Conservation (phyloP, 1,284 basidiomycete species). For the Wallemia ichthyophaga region DNA sequence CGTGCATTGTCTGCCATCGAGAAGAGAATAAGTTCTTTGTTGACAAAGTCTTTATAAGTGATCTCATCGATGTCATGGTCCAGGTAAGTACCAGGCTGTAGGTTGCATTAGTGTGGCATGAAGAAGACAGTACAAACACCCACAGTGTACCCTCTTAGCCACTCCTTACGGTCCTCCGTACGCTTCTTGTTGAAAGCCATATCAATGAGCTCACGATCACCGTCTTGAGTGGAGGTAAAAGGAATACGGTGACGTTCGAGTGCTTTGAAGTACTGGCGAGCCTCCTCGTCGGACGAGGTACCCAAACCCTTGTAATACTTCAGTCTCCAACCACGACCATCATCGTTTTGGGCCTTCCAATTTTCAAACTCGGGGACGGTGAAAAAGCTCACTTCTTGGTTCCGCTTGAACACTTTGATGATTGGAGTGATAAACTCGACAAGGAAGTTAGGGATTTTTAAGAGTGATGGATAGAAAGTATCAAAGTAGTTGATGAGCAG, state of each 20-base stretch:
- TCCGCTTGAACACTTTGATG: slow-evolving; percentile 63
- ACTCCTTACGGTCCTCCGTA: slow-evolving; percentile 93
- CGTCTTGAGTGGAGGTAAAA: slow-evolving; percentile 50
- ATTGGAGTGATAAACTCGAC: slow-evolving; percentile 98
- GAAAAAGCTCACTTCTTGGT: slow-evolving; percentile 64
- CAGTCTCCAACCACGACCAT: slow-evolving; percentile 54
- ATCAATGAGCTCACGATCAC: slow-evolving; percentile 70
- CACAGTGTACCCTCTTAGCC: slow-evolving; percentile 76
- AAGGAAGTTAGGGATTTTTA: slow-evolving; percentile 72
- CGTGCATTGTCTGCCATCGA: slow-evolving; percentile 98
- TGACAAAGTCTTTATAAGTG: slow-evolving; percentile 79
- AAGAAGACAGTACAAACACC: slow-evolving; percentile 5
- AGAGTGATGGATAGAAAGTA: slow-evolving; percentile 80
- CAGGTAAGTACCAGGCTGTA: slow-evolving; percentile 68
- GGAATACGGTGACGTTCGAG: slow-evolving; percentile 84
- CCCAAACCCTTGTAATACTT: slow-evolving; percentile 99
- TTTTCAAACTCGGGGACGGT: slow-evolving; percentile 90
- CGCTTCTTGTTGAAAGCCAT: slow-evolving; percentile 99
- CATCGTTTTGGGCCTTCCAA: slow-evolving; percentile 56
- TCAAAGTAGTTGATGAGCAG: slow-evolving; percentile 95
- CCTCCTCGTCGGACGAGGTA: slow-evolving; percentile 63
- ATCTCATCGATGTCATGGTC: slow-evolving; percentile 70
- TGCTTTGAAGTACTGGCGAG: slow-evolving; percentile 70
- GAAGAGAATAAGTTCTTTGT: slow-evolving; percentile 91
- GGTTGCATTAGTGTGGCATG: background rate